phyloP scores from a whole-genome alignment of 2,329 filamentous ascomycete genomes.

The Claviceps maximensis region DNA sequence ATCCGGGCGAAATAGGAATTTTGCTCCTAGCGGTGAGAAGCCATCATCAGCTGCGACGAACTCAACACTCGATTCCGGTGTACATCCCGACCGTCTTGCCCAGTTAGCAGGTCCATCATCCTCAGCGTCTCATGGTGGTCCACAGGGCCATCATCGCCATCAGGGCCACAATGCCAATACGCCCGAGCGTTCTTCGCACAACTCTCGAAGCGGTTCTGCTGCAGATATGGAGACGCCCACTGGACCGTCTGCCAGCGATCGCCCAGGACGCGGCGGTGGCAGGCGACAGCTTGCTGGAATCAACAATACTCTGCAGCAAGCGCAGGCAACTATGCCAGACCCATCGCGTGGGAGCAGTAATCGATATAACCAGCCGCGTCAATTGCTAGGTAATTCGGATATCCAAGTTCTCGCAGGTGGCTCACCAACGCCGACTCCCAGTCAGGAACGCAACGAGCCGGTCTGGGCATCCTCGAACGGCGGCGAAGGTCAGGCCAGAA shows the following conservation, averaged over 20 bases:
- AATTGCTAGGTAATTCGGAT: conserved; percentile 38
- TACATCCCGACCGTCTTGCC: conserved; percentile 38
- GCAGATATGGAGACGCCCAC: conserved; percentile 20
- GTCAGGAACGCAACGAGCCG: conserved; percentile 35
- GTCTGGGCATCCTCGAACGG: conserved; percentile 21
- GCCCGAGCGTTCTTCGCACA: conserved; percentile 13
- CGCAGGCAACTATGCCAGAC: conserved; percentile 29
- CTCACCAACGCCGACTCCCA: conserved; percentile 35
- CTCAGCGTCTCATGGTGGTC: conserved; percentile 17
- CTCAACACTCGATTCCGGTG: conserved; percentile 17
- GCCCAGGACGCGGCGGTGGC: conserved; percentile 24
- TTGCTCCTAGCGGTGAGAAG: conserved; percentile 15
- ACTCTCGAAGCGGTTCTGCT: conserved; percentile 7
- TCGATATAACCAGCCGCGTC: conserved; percentile 21
- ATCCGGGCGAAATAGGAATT: conserved; percentile 30
- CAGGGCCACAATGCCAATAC: conserved; percentile 15
- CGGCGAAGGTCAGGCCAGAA: conserved; percentile 17
- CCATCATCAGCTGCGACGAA: conserved; percentile 14
- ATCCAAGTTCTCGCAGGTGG: conserved; percentile 42
- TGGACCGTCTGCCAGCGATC: conserved; percentile 23
- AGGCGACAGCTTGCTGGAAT: conserved; percentile 45
- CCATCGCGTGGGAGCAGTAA: conserved; percentile 21
- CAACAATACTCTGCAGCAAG: conserved; percentile 43
- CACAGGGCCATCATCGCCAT: conserved; percentile 17
- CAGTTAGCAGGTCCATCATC: conserved; percentile 25